phyloP scores from a whole-genome alignment of 306 rosid species.

The Cicer chorassanicum region DNA sequence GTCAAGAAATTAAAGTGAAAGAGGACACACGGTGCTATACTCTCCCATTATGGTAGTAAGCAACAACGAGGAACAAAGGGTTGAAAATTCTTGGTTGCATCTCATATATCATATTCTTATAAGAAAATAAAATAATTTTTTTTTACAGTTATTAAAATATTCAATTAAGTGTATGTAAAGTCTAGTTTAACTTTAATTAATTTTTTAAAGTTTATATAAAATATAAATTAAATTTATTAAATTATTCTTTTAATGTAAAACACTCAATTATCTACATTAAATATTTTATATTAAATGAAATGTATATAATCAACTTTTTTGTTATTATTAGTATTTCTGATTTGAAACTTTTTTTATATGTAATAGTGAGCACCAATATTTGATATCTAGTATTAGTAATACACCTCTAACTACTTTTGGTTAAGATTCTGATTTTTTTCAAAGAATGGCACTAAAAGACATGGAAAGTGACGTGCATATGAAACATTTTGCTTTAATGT shows the following conservation, averaged over 20 bases:
- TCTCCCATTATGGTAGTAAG: constrained; percentile 26
- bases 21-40: not conserved
- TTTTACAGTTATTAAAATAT: no score
- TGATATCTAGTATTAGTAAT: not conserved
- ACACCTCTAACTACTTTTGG: not conserved
- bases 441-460: not conserved
- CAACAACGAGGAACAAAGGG: constrained; percentile 58
- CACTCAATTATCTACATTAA: no score
- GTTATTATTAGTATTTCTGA: no score
- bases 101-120: not conserved
- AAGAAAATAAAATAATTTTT: not conserved
- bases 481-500: constrained; percentile 46
- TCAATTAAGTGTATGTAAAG: no score
- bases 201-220: no score
- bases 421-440: not conserved
- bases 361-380: not conserved
- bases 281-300: no score
- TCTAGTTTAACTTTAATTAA: no score
- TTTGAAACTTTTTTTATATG: no score
- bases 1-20: constrained; percentile 11
- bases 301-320: no score
- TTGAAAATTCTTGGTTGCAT: constrained; percentile 57
- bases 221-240: no score
- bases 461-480: constrained; percentile 14
- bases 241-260: no score